A percentile compares a stretch with the other conserved stretches of the same genome.
Evolutionary conservation across 495 filamentous ascomycete species (phyloP).

Genomic region (Daldinia loculata): DNA sequence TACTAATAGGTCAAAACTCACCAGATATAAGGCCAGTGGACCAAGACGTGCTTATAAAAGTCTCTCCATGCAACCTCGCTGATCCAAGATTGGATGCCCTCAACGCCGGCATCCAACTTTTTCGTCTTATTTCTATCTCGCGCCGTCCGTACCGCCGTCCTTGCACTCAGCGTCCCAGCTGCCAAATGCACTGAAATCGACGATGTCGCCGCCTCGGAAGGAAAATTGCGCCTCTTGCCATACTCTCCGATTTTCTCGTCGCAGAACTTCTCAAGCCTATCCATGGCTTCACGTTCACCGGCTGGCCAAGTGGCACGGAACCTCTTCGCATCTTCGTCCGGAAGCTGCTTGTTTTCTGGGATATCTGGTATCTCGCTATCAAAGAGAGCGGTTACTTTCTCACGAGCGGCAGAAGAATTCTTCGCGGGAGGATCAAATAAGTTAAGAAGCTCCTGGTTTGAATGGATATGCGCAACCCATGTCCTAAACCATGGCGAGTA

Average conservation of each 20-base stretch:
- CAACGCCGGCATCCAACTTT: slow-evolving; percentile 72
- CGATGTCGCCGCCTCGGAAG: slow-evolving; percentile 70
- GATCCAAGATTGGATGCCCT: slow-evolving; percentile 80
- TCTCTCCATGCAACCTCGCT: slow-evolving; percentile 91
- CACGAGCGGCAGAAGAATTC: slow-evolving; percentile 66
- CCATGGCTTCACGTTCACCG: slow-evolving; percentile 78
- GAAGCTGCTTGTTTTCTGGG: slow-evolving; percentile 71
- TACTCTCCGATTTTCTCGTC: slow-evolving; percentile 70
- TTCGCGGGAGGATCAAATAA: slow-evolving; percentile 64
- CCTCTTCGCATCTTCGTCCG: slow-evolving; percentile 64
- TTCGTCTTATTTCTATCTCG: slow-evolving; percentile 72
- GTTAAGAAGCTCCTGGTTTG: slow-evolving; percentile 70
- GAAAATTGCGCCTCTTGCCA: slow-evolving; percentile 66
- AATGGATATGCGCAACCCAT: slow-evolving; percentile 77
- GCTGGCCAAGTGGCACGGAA: slow-evolving; percentile 74
- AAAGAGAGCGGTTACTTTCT: slow-evolving; percentile 68
- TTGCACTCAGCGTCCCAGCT: slow-evolving; percentile 76
- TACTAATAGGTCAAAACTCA: slow-evolving; percentile 45
- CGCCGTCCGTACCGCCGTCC: slow-evolving; percentile 75
- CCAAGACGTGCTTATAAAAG: slow-evolving; percentile 90
- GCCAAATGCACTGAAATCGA: slow-evolving; percentile 82
- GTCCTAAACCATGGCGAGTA: slow-evolving; percentile 83
- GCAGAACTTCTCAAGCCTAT: slow-evolving; percentile 74
- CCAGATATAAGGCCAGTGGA: slow-evolving; percentile 89
- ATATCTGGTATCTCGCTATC: slow-evolving; percentile 66